Percentiles rank a stretch among this genome's conserved stretches.
Conservation (phyloP, 495 filamentous ascomycete species). For the Halenospora varia region DNA sequence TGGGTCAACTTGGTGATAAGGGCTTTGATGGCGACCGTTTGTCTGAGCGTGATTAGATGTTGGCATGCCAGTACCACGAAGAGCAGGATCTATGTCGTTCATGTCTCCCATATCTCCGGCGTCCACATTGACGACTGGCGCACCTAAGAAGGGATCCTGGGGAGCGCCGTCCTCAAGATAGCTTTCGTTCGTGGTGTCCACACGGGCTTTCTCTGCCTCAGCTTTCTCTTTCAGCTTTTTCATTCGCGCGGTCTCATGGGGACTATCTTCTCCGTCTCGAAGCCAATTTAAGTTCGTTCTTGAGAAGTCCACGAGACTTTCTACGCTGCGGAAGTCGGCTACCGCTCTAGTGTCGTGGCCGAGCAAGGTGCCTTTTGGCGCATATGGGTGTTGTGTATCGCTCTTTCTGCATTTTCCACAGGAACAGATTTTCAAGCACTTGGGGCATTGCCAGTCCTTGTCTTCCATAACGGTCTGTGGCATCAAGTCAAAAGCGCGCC, state of each 20-base stretch:
- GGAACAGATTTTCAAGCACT: slow-evolving; percentile 78
- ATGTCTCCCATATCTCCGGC: slow-evolving; percentile 1
- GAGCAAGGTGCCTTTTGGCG: slow-evolving; percentile 76
- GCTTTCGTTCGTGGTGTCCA: slow-evolving; percentile 17
- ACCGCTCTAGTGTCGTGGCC: slow-evolving; percentile 86
- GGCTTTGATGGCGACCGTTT: slow-evolving; percentile 1
- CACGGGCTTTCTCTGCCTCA: slow-evolving; percentile 47
- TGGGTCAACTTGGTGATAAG: background rate
- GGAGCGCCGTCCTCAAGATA: slow-evolving; percentile 10
- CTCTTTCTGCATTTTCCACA: slow-evolving; percentile 67
- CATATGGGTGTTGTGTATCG: slow-evolving; percentile 53
- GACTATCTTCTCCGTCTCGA: slow-evolving; percentile 48
- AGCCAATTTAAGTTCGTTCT: slow-evolving; percentile 80
- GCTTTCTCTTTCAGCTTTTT: slow-evolving; percentile 46
- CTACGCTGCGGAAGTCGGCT: slow-evolving; percentile 83
- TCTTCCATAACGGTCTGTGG: slow-evolving; percentile 76
- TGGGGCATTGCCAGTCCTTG: slow-evolving; percentile 80
- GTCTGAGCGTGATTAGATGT: background rate
- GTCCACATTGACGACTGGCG: background rate
- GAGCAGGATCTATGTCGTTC: slow-evolving; percentile 22
- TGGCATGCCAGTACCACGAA: slow-evolving; percentile 8
- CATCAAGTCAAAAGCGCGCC: slow-evolving; percentile 81
- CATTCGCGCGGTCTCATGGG: slow-evolving; percentile 46
- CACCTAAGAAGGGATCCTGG: slow-evolving; percentile 4
- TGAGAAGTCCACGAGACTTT: slow-evolving; percentile 80